phyloP scores from a whole-genome alignment of 176 grass and related monocot species.

The Triticum urartu region DNA sequence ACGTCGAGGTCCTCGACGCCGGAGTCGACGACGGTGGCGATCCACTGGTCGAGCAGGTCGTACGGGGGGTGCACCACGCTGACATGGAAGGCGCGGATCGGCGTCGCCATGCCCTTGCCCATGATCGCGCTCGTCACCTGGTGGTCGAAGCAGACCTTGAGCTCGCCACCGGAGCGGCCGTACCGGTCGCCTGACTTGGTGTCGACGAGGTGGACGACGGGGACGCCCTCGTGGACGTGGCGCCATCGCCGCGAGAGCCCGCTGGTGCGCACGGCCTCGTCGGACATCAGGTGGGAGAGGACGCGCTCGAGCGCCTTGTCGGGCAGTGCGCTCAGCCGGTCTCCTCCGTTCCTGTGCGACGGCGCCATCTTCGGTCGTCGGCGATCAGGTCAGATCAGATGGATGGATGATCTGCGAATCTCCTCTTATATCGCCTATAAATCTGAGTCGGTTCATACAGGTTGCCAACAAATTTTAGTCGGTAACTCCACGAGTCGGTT shows the following conservation, averaged over 20 bases:
- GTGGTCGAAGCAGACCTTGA: constrained; percentile 7
- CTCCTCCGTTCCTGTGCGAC: background rate
- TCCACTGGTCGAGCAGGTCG: background rate
- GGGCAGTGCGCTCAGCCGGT: constrained; percentile 10
- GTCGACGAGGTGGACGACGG: background rate
- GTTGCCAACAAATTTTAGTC: too few species aligned
- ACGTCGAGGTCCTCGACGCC: background rate
- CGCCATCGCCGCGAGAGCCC: background rate
- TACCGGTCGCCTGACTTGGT: background rate
- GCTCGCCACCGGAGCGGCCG: accelerated
- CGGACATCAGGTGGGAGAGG: constrained; percentile 18
- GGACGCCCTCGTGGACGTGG: background rate
- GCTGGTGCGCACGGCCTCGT: background rate
- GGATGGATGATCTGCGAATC: background rate
- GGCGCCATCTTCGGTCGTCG: background rate
- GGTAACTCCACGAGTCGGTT: too few species aligned
- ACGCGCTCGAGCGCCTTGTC: background rate
- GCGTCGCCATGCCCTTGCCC: background rate
- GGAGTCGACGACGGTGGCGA: background rate
- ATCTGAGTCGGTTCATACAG: too few species aligned
- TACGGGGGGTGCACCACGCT: background rate
- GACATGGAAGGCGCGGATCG: background rate
- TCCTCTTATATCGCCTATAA: too few species aligned
- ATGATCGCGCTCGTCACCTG: background rate
- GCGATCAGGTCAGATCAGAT: background rate